Percentiles rank a stretch among this genome's conserved stretches.
phyloP scores from a whole-genome alignment of 1,284 basidiomycete species.

The Rhodotorula glutinis region DNA sequence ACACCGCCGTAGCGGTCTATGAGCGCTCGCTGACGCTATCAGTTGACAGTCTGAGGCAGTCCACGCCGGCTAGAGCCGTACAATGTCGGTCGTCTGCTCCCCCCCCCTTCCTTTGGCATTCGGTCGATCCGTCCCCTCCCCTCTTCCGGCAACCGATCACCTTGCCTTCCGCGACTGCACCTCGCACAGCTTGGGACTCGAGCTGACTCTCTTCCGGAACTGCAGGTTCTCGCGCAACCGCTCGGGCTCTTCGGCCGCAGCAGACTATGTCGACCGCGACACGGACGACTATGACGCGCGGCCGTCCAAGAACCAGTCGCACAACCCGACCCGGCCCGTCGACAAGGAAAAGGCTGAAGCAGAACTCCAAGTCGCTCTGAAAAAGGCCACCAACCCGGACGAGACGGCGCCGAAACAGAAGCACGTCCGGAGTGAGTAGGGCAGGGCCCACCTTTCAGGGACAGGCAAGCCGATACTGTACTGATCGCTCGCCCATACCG shows the following conservation, averaged over 20 bases:
- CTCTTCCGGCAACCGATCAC: background rate
- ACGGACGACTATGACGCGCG: constrained; percentile 10
- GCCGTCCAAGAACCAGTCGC: constrained; percentile 2
- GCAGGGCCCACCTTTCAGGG: no score
- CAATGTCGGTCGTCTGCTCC: background rate
- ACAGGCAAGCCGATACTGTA: no score
- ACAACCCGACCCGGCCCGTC: constrained; percentile 69
- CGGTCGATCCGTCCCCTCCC: background rate
- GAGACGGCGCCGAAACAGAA: constrained; percentile 94
- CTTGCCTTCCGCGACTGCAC: background rate
- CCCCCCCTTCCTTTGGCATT: background rate
- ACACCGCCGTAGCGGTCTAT: no score
- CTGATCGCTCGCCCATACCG: no score
- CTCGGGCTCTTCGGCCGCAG: constrained; percentile 8
- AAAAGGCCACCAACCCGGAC: constrained; percentile 91
- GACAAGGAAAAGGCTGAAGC: constrained; percentile 94
- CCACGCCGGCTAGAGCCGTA: no score
- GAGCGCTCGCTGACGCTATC: no score
- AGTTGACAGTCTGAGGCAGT: no score
- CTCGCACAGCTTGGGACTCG: background rate
- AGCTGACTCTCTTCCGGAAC: background rate
- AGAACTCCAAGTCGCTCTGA: constrained; percentile 87
- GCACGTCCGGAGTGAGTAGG: constrained; percentile 82
- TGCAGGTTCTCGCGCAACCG: constrained; percentile 19
- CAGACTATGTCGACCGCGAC: constrained; percentile 17